Evolutionary conservation across 495 filamentous ascomycete species (phyloP).

Genomic region (Penicillium lagena): DNA sequence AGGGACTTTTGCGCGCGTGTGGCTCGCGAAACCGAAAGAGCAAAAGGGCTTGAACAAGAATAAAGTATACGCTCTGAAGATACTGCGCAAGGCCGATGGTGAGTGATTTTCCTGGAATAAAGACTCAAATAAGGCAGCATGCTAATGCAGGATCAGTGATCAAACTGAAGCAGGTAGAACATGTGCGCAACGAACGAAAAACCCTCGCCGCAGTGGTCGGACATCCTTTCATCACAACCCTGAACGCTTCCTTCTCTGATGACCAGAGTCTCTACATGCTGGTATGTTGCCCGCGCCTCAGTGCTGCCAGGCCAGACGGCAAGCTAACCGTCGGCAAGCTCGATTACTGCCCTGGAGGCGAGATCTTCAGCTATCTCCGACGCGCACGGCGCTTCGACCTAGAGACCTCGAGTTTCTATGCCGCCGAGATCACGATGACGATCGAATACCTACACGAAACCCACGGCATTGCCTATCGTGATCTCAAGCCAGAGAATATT

Average conservation of each 20-base stretch:
- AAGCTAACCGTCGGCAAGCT: conserved; percentile 42
- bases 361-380: conserved; percentile 91
- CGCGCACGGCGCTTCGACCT: conserved; percentile 81
- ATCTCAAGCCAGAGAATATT: conserved; percentile 95
- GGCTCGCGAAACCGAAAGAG: conserved; percentile 67
- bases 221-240: conserved; percentile 92
- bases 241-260: conserved; percentile 86
- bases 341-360: conserved; percentile 89
- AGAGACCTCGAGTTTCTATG: conserved; percentile 83
- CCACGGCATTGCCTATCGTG: conserved; percentile 83
- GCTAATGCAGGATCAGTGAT: conserved; percentile 54
- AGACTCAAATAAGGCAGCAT: neutral
- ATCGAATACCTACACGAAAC: conserved; percentile 86
- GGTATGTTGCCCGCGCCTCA: conserved; percentile 37
- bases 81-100: conserved; percentile 83
- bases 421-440: conserved; percentile 88
- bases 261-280: conserved; percentile 87
- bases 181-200: conserved; percentile 88
- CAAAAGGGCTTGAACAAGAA: conserved; percentile 42
- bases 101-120: conserved; percentile 9
- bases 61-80: conserved; percentile 89
- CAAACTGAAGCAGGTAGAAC: conserved; percentile 94
- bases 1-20: conserved; percentile 96
- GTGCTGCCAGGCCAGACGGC: neutral
- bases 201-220: conserved; percentile 82